Evolutionary conservation across 2,329 filamentous ascomycete species (phyloP).

Genomic region (Xylaria sp.): DNA sequence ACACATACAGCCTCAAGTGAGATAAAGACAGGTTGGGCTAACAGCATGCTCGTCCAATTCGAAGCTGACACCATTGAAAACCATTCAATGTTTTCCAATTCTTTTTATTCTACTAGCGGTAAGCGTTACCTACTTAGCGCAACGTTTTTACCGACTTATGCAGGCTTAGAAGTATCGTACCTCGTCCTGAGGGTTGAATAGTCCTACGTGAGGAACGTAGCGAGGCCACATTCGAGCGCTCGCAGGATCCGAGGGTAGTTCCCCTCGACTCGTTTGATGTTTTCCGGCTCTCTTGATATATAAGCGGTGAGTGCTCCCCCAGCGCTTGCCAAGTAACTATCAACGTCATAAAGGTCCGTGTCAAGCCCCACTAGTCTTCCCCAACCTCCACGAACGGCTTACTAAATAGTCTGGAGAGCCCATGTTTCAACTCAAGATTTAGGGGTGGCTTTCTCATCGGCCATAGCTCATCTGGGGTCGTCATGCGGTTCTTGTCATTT

Average conservation of each 20-base stretch:
- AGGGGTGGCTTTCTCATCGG: slow-evolving; percentile 1
- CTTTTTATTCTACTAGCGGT: neutral
- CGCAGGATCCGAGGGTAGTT: neutral
- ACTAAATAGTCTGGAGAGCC: slow-evolving; percentile 21
- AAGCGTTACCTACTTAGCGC: neutral
- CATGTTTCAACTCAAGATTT: neutral
- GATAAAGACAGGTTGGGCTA: neutral
- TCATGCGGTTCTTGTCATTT: slow-evolving; percentile 39
- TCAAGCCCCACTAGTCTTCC: slow-evolving; percentile 15
- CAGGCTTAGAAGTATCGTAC: neutral
- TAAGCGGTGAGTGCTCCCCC: slow-evolving; percentile 24
- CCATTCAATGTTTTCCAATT: neutral
- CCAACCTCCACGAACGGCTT: slow-evolving; percentile 17
- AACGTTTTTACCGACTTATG: neutral
- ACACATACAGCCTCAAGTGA: neutral
- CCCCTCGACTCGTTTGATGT: slow-evolving; percentile 1
- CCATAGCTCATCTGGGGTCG: slow-evolving; percentile 15
- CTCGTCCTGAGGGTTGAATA: no score
- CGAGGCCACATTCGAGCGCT: neutral
- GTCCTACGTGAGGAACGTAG: neutral
- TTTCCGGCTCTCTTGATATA: neutral
- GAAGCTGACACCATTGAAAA: neutral
- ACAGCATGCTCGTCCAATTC: neutral
- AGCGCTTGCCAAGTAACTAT: neutral
- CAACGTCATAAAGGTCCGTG: slow-evolving; percentile 16